Evolutionary conservation across 1,284 basidiomycete species (phyloP).

Genomic region (Fomitopsis schrenkii): DNA sequence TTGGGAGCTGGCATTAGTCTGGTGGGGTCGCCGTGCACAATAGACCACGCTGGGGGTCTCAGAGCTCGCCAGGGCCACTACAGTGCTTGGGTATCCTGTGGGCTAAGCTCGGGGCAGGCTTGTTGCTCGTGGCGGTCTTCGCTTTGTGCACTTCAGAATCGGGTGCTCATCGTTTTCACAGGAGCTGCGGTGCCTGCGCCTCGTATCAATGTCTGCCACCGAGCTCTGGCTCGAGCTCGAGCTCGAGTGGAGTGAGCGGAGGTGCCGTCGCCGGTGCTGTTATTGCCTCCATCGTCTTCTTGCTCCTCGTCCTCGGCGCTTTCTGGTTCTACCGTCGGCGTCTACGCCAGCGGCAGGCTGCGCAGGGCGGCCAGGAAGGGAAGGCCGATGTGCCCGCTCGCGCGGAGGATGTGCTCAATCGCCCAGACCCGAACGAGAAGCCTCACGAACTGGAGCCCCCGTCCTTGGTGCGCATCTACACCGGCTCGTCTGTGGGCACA

Average conservation of each 20-base stretch:
- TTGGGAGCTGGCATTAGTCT: too few relatives aligned
- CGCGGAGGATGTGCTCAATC: conserved; percentile 70
- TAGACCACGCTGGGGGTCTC: too few relatives aligned
- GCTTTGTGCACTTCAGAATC: not conserved
- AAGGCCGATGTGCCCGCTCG: conserved; percentile 66
- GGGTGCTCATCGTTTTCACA: conserved; percentile 21
- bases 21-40: too few relatives aligned
- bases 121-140: not conserved
- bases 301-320: conserved; percentile 44
- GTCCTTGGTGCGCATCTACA: conserved; percentile 44
- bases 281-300: conserved; percentile 56
- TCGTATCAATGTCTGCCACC: conserved; percentile 42
- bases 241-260: conserved; percentile 46
- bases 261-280: conserved; percentile 75
- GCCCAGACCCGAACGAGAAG: conserved; percentile 76
- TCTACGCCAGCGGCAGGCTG: conserved; percentile 23
- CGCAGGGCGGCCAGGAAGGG: conserved; percentile 31
- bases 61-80: too few relatives aligned
- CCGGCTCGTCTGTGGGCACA: conserved; percentile 39
- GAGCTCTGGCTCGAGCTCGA: conserved; percentile 17
- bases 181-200: conserved; percentile 54
- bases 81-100: too few relatives aligned
- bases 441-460: conserved; percentile 27
- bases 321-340: conserved; percentile 65
- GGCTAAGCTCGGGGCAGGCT: too few relatives aligned